Evolutionary conservation across 768 basidiomycete genomes (phyloP), one percentile per base, ranked within the genome.

Genomic region (Leucosporidium creatinivorum): DNA sequence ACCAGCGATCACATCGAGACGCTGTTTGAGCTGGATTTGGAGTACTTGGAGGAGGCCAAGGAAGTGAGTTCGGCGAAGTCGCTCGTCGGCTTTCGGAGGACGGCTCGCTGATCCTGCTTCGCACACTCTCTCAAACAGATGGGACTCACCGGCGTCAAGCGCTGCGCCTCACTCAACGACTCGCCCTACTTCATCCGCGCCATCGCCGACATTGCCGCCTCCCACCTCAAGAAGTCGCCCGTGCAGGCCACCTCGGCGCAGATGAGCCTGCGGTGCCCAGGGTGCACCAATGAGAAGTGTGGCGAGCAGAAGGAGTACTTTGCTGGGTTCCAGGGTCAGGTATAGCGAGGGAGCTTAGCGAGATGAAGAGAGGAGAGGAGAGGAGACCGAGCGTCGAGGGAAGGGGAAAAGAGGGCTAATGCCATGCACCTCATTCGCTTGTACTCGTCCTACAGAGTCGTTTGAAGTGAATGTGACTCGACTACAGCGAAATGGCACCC

Each of bases 1-100:
- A 99, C 96, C 19, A 93, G 89, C 77, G 96, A 99, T 79, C 96
- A 99, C 77, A 98, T 99, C 75, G 96, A 99, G 82, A 99, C 96
- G 28, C 81, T 99, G 59, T 98, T 89, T 75, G 96, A 99, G 80
- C 83, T 98, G 59, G 96, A 99, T 78, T 78, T 93, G 62, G 96
- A 99, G 78, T 96, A 98, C 76, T 83, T 83, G 65, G 87, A 86
- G 79, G 93, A 98, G 79, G 96, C 89, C 13, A 84, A 84, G 77
- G 87, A 94, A 85, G 93, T 93, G 74, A 76, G 85, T 76, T 19
- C 36, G 1, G 15, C 44, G 36, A n/a, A 3, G 6, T 25, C 48
- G 39, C 19, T 26, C 28, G 25, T 28, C 47, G 13, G 33, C 26
- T 26, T 49, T 12, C 23, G 6, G 51, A 50, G 19, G 19, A 23